Conservation (phyloP, 441 rosid genomes). For the Syzygium malaccense region DNA sequence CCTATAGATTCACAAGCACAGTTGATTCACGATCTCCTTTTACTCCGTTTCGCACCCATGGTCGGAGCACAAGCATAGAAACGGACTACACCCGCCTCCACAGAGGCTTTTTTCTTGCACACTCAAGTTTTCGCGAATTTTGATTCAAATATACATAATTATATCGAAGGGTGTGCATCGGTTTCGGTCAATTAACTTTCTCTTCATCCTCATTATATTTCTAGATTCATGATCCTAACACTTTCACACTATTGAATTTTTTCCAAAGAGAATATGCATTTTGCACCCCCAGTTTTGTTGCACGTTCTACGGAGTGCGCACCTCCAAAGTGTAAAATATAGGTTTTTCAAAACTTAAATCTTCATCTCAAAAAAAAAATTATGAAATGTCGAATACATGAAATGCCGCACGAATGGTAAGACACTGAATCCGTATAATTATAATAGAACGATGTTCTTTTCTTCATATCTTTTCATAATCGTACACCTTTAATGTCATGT, state of each 20-base stretch:
- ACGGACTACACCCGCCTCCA: neutral
- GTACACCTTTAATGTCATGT: neutral
- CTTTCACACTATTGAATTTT: neutral
- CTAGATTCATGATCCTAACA: neutral
- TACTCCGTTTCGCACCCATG: neutral
- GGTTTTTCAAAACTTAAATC: neutral
- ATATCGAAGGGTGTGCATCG: neutral
- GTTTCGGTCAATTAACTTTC: neutral
- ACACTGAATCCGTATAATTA: neutral
- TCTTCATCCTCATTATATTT: neutral
- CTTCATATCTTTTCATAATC: neutral
- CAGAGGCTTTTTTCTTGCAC: neutral
- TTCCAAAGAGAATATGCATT: neutral
- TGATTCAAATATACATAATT: neutral
- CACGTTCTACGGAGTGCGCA: neutral
- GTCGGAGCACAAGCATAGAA: neutral
- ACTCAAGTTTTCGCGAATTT: neutral
- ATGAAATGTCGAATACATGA: fast-evolving
- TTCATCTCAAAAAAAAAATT: neutral
- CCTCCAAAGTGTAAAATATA: neutral
- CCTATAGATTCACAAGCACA: neutral
- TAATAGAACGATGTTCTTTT: neutral
- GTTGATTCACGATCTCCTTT: neutral
- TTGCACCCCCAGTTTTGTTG: neutral
- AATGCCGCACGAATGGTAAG: neutral